Evolutionary conservation across 202 grass and related monocot genomes (phyloP), one percentile per base, ranked within the genome.

Genomic region (Panicum hallii): DNA sequence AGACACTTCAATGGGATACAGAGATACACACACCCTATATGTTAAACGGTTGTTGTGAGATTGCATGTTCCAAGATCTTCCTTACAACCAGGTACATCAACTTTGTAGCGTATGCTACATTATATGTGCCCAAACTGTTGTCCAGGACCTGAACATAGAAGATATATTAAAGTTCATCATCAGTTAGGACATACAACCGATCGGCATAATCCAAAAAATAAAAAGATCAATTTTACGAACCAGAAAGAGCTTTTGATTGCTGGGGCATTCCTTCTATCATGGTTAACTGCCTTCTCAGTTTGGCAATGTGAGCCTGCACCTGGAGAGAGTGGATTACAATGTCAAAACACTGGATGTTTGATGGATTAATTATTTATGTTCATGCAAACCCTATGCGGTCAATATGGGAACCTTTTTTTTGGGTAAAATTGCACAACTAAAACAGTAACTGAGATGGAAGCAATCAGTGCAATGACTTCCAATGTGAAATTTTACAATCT

Each of bases 221-320:
- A 63, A 0, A 9, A 22, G 34, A 19, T 13, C 26, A 85, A 49
- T 36, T 68, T 87, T 88, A 91, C 89, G 91, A 80, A 85, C 97
- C 97, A 74, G 87, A 88, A 86, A 86, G 57, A 54, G 73, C 88
- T 88, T 93, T 98, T 38, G 86, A 79, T 41, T 79, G 88, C 20
- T 87, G 93, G 28, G 96, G 93, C 74, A 88, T 75, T 75, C 93
- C 91, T 46, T 96, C 97, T 28, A 99, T 90, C 88, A 92, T 92
- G 77, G 67, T 96, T 89, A 99, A 73, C 82, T 99, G 93, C 82
- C 97, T 92, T 86, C 91, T 92, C 68, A 99, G 86, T 85, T 96
- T 99, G 17, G 89, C 93, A 61, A 99, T 94, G 81, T 96, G 91
- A 23, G 93, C 91, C 53, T 96, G 97, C 41, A 99, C 97, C 91